Evolutionary conservation across 73 alveolate species (phyloP).

Genomic region (Paraurostyla sp.): DNA sequence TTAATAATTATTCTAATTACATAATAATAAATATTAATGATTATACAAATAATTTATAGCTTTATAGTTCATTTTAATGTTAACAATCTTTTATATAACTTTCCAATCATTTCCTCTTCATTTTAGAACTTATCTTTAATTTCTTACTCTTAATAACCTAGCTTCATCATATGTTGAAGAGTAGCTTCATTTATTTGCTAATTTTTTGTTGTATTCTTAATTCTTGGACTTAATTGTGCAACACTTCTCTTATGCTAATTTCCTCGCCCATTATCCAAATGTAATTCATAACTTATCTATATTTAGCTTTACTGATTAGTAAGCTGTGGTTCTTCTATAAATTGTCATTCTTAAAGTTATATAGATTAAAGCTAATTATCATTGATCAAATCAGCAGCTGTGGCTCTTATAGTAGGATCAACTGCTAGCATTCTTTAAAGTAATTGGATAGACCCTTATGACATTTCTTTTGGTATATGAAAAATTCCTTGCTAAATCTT

Average conservation of each 20-base stretch:
- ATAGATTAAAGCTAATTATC: neutral
- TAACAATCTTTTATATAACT: slow-evolving; percentile 13
- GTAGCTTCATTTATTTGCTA: neutral
- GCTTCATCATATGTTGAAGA: slow-evolving; percentile 14
- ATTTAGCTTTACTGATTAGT: neutral
- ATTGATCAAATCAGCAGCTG: neutral
- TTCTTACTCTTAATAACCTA: slow-evolving; percentile 38
- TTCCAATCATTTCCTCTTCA: slow-evolving; percentile 46
- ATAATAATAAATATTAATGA: neutral
- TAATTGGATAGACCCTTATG: neutral
- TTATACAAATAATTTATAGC: neutral
- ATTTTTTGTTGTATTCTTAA: neutral
- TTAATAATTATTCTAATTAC: neutral
- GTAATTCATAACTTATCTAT: neutral
- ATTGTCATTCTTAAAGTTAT: neutral
- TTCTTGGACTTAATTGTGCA: slow-evolving; percentile 11
- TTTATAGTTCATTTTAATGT: neutral
- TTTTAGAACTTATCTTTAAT: neutral
- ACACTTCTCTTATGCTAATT: neutral
- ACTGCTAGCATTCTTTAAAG: neutral
- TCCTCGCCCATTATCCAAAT: neutral
- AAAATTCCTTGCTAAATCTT: slow-evolving; percentile 75
- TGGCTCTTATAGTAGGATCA: slow-evolving; percentile 15
- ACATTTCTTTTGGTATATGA: slow-evolving; percentile 47
- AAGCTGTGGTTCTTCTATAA: too few species aligned